Evolutionary conservation across 176 grass and related monocot genomes (phyloP).

Genomic region (Poa annua): DNA sequence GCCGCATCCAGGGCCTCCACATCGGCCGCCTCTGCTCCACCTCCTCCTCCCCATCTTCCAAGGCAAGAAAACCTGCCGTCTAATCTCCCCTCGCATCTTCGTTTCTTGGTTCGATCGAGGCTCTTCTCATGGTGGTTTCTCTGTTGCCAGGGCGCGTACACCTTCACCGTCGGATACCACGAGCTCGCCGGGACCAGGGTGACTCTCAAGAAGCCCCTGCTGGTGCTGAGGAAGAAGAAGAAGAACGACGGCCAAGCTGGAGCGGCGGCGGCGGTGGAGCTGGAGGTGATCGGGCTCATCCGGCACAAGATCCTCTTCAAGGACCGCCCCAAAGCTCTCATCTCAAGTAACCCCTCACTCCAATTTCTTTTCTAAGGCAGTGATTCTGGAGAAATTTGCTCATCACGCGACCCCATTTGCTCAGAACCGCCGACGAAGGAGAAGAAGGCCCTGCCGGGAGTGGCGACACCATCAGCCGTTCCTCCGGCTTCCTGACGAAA

Average conservation of each 20-base stretch:
- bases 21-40: slow-evolving; percentile 79
- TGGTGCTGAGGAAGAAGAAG: slow-evolving; percentile 83
- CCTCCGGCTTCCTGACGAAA: not conserved
- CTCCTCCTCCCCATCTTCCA: slow-evolving; percentile 55
- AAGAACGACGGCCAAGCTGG: slow-evolving; percentile 1
- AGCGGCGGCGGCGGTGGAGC: slow-evolving; percentile 38
- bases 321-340: slow-evolving; percentile 81
- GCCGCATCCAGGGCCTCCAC: slow-evolving; percentile 74
- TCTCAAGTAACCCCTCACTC: slow-evolving; percentile 63
- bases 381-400: not conserved
- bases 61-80: slow-evolving; percentile 23
- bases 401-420: not conserved
- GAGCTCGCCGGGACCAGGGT: slow-evolving; percentile 77
- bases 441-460: slow-evolving; percentile 35
- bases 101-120: not conserved
- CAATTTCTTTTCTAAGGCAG: not conserved
- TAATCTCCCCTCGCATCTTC: not conserved
- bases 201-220: slow-evolving; percentile 77
- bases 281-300: slow-evolving; percentile 85
- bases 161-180: slow-evolving; percentile 91
- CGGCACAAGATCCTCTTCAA: slow-evolving; percentile 96
- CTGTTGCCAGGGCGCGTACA: slow-evolving; percentile 59
- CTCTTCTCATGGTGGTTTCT: not conserved
- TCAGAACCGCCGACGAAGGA: slow-evolving; percentile 43
- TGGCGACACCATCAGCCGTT: not conserved